These are phyloP conservation scores for Gracilaria vermiculophylla DNA, from an alignment of 23 red algal genomes.

Conservation along the genomic window DNA sequence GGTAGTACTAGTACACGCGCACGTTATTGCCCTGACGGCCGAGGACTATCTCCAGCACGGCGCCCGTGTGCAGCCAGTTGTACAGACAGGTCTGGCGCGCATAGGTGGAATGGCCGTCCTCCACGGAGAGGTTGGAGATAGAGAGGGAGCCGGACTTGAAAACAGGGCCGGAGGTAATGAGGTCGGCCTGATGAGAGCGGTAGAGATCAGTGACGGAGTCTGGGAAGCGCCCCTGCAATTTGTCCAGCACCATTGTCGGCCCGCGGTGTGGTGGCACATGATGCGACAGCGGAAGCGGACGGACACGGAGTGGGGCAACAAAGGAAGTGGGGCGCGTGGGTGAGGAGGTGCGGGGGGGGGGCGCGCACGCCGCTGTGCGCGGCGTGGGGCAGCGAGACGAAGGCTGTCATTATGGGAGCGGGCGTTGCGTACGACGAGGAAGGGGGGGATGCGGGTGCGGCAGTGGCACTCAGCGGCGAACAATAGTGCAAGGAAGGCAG, in stretches of 20 bases:
- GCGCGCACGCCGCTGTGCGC: not conserved
- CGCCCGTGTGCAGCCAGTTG: constrained; percentile 58
- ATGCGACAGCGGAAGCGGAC: not conserved
- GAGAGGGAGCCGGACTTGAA: not conserved
- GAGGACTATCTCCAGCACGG: constrained; percentile 49
- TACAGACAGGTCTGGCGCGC: constrained; percentile 13
- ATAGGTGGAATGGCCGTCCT: constrained; percentile 1
- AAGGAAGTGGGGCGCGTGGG: not conserved
- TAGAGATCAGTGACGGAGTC: not conserved
- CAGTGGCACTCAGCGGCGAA: too few relatives aligned
- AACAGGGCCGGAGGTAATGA: constrained; percentile 6
- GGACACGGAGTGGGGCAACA: not conserved
- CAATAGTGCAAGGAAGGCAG: too few relatives aligned
- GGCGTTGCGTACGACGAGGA: too few relatives aligned
- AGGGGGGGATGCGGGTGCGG: too few relatives aligned
- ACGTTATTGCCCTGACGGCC: constrained; percentile 49
- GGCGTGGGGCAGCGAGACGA: constrained; percentile 16
- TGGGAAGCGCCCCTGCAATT: not conserved
- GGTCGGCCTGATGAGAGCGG: constrained; percentile 3
- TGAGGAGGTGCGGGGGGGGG: not conserved
- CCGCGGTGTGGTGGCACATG: too few relatives aligned
- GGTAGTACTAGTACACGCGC: constrained; percentile 80
- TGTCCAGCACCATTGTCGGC: not conserved
- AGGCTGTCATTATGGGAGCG: not conserved
- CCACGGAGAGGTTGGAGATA: not conserved